Conservation (phyloP, 768 basidiomycete species). For the Neoboletus subvelutipes region DNA sequence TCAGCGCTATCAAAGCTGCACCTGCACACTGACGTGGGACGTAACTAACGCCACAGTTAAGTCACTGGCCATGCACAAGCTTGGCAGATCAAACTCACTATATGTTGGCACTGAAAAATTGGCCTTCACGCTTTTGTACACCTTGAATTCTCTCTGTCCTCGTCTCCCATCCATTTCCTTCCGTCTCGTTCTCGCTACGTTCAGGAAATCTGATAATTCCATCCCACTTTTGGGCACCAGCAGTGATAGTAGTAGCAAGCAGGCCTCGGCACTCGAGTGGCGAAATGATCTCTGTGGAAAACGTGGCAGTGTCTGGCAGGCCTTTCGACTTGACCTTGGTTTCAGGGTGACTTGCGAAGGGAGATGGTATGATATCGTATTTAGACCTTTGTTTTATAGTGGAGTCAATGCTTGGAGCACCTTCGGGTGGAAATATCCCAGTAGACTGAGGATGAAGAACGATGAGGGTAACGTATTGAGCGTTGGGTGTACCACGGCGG, state of each 20-base stretch:
- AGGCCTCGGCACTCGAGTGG: constrained; percentile 46
- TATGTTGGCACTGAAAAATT: constrained; percentile 40
- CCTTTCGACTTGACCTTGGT: constrained; percentile 9
- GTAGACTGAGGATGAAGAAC: constrained; percentile 19
- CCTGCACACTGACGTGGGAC: constrained; percentile 36
- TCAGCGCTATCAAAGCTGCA: constrained; percentile 51
- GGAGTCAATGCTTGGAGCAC: constrained; percentile 14
- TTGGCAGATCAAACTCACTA: constrained; percentile 12
- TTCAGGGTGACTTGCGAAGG: constrained; percentile 14
- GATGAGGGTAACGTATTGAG: constrained; percentile 15
- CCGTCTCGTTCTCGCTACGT: constrained; percentile 12
- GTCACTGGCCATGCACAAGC: not conserved
- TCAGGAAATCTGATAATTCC: constrained; percentile 53
- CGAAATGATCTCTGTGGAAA: constrained; percentile 42
- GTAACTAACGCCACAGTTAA: constrained; percentile 10
- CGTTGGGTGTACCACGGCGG: constrained; percentile 41
- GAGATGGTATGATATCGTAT: constrained; percentile 13
- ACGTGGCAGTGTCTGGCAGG: constrained; percentile 15
- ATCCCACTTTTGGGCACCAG: constrained; percentile 43
- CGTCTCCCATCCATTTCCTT: constrained; percentile 29
- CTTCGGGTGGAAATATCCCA: constrained; percentile 16
- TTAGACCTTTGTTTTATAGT: constrained; percentile 12
- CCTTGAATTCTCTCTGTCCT: constrained; percentile 25
- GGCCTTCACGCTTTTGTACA: constrained; percentile 32
- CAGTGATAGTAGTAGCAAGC: constrained; percentile 37